phyloP scores from a whole-genome alignment of 208 protist genomes.

The Leishmania amazonensis region DNA sequence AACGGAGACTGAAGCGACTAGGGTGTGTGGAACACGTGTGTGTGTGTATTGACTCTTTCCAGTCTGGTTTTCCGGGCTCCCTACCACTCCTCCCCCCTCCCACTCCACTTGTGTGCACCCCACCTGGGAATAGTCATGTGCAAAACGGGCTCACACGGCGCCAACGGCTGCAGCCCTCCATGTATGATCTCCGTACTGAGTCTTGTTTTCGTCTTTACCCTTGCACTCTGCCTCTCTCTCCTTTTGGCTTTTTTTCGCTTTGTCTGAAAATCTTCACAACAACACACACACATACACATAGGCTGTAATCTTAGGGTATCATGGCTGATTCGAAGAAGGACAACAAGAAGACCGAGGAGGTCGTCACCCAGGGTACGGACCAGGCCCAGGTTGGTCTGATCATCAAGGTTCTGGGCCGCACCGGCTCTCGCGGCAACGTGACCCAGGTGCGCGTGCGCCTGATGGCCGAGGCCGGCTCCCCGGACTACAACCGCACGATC shows the following conservation, averaged over 20 bases:
- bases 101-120: background rate
- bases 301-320: conserved; percentile 15
- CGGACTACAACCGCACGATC: conserved; percentile 95
- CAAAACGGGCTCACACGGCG: background rate
- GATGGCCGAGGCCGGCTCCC: conserved; percentile 87
- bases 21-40: background rate
- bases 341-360: conserved; percentile 87
- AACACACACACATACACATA: background rate
- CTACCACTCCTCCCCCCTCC: background rate
- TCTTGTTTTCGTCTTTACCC: background rate
- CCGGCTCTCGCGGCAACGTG: conserved; percentile 99
- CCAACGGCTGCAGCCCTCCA: background rate
- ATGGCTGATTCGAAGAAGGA: conserved; percentile 89
- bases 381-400: conserved; percentile 96
- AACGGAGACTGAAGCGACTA: background rate
- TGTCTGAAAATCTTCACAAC: background rate
- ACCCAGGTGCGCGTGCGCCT: conserved; percentile 98
- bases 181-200: background rate
- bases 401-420: conserved; percentile 98
- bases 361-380: conserved; percentile 65
- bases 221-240: background rate
- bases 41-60: background rate
- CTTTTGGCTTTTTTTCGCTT: background rate
- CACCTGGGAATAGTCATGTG: background rate
- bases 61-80: background rate